These are phyloP conservation scores for Diaporthe eres DNA, from an alignment of 2,329 filamentous ascomycete species.

Conservation along the genomic window DNA sequence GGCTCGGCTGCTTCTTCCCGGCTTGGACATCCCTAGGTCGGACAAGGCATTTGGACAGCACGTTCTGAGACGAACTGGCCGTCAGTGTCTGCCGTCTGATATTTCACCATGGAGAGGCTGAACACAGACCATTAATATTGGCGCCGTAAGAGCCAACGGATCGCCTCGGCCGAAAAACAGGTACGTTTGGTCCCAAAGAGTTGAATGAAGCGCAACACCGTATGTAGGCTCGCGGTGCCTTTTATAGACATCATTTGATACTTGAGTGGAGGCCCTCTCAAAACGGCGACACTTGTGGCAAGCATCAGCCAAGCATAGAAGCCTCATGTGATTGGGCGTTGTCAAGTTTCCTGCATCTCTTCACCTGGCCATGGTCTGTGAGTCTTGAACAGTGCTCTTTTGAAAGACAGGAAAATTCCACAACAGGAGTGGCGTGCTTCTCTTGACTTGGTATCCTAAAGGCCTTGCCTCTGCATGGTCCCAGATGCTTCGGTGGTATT, in stretches of 20 bases:
- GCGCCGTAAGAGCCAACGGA: neutral
- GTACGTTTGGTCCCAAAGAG: neutral
- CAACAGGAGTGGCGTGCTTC: neutral
- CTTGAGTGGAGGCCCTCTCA: neutral
- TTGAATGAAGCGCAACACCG: neutral
- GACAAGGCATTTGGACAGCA: neutral
- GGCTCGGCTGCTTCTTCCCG: neutral
- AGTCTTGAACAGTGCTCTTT: neutral
- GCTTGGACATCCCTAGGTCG: neutral
- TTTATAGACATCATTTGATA: neutral
- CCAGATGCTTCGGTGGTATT: neutral
- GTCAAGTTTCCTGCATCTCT: neutral
- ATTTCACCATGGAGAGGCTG: neutral
- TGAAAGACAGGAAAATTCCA: neutral
- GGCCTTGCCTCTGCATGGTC: neutral
- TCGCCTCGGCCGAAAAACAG: neutral
- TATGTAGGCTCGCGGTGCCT: neutral
- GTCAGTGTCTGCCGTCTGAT: slow-evolving; percentile 22
- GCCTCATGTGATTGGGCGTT: neutral
- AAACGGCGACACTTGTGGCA: neutral
- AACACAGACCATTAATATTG: too few relatives aligned
- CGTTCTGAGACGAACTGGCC: neutral
- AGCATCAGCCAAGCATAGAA: neutral
- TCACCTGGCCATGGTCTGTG: too few relatives aligned
- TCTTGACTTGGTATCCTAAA: neutral